Evolutionary conservation across 2,329 filamentous ascomycete genomes (phyloP), one percentile per base, ranked within the genome.

Genomic region (Endocalyx cinctus): DNA sequence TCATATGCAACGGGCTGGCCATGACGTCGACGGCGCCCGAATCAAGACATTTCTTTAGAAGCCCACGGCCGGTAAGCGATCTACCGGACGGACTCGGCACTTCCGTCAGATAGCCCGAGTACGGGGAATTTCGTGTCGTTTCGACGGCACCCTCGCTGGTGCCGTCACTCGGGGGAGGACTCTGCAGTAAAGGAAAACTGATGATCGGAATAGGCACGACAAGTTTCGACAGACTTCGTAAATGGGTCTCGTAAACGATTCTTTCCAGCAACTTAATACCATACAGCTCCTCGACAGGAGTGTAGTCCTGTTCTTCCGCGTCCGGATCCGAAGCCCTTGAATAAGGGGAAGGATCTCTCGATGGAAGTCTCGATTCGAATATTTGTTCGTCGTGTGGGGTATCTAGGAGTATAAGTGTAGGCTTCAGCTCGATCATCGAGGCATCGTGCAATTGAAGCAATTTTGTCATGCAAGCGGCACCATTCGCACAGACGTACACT

Each of bases 21-120:
- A 96, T 71, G 30, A 95, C 86, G 59, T 97, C 90, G 18, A 84
- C 72, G 10, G 90, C 90, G 22, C 92, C 92, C 4, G 84, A 78
- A 52, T 95, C 87, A 16, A 97, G 64, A 53, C 87, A 95, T 49
- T 72, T 78, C 46, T 81, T 75, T 39, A 89, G 69, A 34, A 74
- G 58, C 36, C 51, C 51, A 38, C 58, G 64, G 39, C 69, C 67
- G 17, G 60, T 57, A 17, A 61, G 41, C 34, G 33, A 35, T 38
- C 58, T 58, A 29, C 61, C 58, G 4, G 59, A 59, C 13, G 45
- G 39, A 42, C 44, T 37, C 18, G 45, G 38, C 29, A 37, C 29
- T 40, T 50, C 38, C 26, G 41, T 34, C 29, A 52, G 38, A 39
- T 55, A 52, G 30, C 32, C 39, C 27, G 45, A 30, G 40, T 54